Percentiles rank a stretch among this genome's conserved stretches.
These are phyloP conservation scores for Maudiozyma bulderi DNA, from an alignment of 805 yeast genomes.

Conservation along the genomic window DNA sequence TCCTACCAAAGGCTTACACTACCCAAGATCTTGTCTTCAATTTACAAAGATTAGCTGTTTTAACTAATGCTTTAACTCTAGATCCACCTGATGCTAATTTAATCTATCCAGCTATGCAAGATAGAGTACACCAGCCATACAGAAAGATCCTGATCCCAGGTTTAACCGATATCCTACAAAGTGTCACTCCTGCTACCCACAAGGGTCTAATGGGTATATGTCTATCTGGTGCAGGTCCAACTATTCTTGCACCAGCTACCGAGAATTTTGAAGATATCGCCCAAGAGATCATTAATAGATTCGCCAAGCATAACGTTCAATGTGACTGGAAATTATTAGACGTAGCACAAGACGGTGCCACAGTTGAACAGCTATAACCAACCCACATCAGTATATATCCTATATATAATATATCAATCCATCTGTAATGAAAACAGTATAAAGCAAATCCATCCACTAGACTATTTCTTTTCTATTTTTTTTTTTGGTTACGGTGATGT, in stretches of 20 bases:
- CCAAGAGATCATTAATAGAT: constrained; percentile 56
- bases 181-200: constrained; percentile 72
- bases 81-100: constrained; percentile 72
- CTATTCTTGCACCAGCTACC: constrained; percentile 88
- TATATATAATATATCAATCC: no score
- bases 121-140: constrained; percentile 94
- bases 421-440: no score
- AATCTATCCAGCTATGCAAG: constrained; percentile 94
- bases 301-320: constrained; percentile 52
- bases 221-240: constrained; percentile 96
- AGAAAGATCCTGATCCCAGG: constrained; percentile 90
- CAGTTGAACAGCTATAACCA: constrained; percentile 29
- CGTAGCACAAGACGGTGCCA: constrained; percentile 83
- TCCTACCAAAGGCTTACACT: constrained; percentile 71
- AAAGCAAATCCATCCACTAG: no score
- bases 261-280: constrained; percentile 81
- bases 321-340: constrained; percentile 81
- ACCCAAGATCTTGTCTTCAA: constrained; percentile 83
- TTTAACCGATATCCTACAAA: constrained; percentile 62
- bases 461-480: no score
- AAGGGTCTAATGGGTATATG: constrained; percentile 90
- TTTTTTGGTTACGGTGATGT: no score
- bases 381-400: no score
- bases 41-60: constrained; percentile 83
- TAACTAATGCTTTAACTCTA: constrained; percentile 85